A percentile compares a stretch with the other conserved stretches of the same genome.
Conservation (phyloP, 805 yeast genomes). For the Saccharomycopsis microspora region DNA sequence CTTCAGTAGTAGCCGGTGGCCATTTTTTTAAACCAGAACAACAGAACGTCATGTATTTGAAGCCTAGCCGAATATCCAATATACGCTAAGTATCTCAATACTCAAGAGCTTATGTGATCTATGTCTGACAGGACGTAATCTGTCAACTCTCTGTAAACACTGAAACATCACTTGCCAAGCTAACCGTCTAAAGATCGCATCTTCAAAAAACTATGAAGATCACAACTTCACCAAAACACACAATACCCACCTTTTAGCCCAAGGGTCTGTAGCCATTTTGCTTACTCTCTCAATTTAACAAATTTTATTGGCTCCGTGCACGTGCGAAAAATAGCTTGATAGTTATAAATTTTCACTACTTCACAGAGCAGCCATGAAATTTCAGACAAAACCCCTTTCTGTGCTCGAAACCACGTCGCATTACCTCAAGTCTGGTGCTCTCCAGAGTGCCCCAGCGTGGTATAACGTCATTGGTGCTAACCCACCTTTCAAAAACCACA, state of each 20-base stretch:
- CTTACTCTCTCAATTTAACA: neutral
- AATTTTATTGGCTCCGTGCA: too few species aligned
- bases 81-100: too few species aligned
- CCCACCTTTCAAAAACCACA: constrained; percentile 64
- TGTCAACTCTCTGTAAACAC: neutral
- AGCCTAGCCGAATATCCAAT: too few species aligned
- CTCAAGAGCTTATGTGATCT: neutral
- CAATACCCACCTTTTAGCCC: constrained; percentile 35
- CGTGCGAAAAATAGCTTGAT: too few species aligned
- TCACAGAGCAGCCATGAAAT: constrained; percentile 38
- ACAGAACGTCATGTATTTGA: too few species aligned
- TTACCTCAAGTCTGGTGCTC: constrained; percentile 58
- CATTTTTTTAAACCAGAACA: neutral
- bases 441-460: constrained; percentile 77
- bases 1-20: constrained; percentile 1
- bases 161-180: neutral
- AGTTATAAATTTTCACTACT: too few species aligned
- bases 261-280: constrained; percentile 29
- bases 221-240: too few species aligned
- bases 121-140: neutral
- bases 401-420: constrained; percentile 77
- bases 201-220: too few species aligned
- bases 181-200: too few species aligned
- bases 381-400: constrained; percentile 62
- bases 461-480: constrained; percentile 69